A percentile compares a stretch with the other conserved stretches of the same genome.
Conservation (phyloP, 1,284 basidiomycete species). For the Ganoderma resinaceum region DNA sequence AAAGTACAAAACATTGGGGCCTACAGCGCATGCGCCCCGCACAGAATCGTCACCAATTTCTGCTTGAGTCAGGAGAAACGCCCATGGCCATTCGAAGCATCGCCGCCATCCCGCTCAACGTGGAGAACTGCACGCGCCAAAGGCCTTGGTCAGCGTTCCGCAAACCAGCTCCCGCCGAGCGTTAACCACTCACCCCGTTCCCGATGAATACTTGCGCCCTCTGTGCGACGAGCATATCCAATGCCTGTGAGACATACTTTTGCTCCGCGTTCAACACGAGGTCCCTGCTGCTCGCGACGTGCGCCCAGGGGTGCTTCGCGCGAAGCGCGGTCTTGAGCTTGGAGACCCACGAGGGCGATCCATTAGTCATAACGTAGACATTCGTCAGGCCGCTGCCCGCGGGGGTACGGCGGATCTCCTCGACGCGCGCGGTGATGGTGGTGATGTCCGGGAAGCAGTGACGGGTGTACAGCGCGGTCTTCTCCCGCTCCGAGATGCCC, state of each 20-base stretch:
- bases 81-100: constrained; percentile 60
- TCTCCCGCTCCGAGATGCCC: constrained; percentile 35
- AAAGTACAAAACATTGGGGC: neutral
- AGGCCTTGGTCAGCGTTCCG: neutral
- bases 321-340: constrained; percentile 38
- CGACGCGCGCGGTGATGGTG: constrained; percentile 48
- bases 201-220: constrained; percentile 52
- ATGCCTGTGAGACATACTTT: constrained; percentile 45
- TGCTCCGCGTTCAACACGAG: constrained; percentile 46
- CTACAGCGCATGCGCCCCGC: no score
- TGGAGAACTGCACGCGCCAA: constrained; percentile 56
- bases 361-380: constrained; percentile 50
- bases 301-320: constrained; percentile 31
- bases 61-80: constrained; percentile 44
- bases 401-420: constrained; percentile 35
- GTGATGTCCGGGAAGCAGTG: constrained; percentile 52
- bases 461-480: constrained; percentile 39
- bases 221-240: constrained; percentile 55
- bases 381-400: constrained; percentile 34
- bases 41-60: constrained; percentile 51
- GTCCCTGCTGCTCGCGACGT: constrained; percentile 44
- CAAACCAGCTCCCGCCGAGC: neutral
- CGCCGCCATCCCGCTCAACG: constrained; percentile 60
- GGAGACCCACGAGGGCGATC: constrained; percentile 39
- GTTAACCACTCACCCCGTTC: constrained; percentile 49